phyloP scores from a whole-genome alignment of 2,329 filamentous ascomycete species.

The Aspergillus sclerotialis region DNA sequence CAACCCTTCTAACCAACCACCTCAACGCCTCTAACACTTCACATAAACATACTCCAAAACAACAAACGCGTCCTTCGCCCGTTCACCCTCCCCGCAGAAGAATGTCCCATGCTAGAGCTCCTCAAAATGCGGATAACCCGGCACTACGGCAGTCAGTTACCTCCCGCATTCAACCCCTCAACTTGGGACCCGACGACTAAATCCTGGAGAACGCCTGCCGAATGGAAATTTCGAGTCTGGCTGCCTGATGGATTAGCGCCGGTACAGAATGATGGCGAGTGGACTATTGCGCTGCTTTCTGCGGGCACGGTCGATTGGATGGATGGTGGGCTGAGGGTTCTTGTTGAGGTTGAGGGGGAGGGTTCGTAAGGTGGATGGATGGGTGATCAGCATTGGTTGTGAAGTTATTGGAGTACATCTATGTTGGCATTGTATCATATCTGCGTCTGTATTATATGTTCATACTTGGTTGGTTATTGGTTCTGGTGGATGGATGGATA shows the following conservation, averaged over 20 bases:
- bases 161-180: constrained; percentile 15
- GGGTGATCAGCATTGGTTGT: no score
- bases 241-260: constrained; percentile 35
- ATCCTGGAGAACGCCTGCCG: constrained; percentile 10
- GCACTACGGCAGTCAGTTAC: constrained; percentile 24
- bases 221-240: constrained; percentile 34
- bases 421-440: neutral
- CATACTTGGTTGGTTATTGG: no score
- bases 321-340: constrained; percentile 37
- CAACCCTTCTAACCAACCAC: constrained; percentile 1
- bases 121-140: constrained; percentile 25
- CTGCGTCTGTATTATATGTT: neutral
- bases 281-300: constrained; percentile 38
- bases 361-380: no score
- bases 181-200: constrained; percentile 12
- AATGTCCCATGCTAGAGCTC: constrained; percentile 27
- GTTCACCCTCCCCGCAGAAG: constrained; percentile 28
- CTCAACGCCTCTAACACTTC: constrained; percentile 22
- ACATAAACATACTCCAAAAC: constrained; percentile 30
- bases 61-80: constrained; percentile 34
- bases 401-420: neutral
- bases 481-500: neutral
- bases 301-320: constrained; percentile 41
- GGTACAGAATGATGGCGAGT: constrained; percentile 35
- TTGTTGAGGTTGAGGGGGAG: constrained; percentile 31